Evolutionary conservation across 2,329 filamentous ascomycete species (phyloP), one percentile per base, ranked within the genome.

Genomic region (Zymoseptoria crescenta): DNA sequence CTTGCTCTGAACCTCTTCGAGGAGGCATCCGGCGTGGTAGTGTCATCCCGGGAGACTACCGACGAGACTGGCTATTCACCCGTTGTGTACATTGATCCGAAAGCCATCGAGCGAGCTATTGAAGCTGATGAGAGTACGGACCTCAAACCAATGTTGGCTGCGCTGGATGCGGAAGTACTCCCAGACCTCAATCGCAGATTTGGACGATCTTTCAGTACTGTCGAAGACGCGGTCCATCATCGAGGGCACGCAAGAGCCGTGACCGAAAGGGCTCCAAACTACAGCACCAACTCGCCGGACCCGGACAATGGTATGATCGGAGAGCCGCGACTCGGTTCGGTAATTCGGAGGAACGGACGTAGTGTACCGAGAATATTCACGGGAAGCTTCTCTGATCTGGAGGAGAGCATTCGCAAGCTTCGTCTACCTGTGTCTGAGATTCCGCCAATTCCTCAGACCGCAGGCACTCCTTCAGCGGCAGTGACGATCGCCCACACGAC

Each of bases 351-450:
- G 19, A 21, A 55, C 9, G 60, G 61, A 6, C 29, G 52, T 16
- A 56, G 56, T 20, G 59, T 65, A 16, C 65, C 65, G 20, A 64
- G 68, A 3, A 56, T 70, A 29, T 69, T 69, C 62, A 66, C 63
- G 1, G 63, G 62, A n/a, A 66, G 67, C 2, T 67, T 67, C 62
- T 62, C 49, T 21, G 64, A 67, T 51, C 61, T 69, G 9, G 64
- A 69, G 52, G 50, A 52, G 13, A 59, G 58, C 8, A 50, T 67
- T n/a, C 59, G 56, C 8, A 56, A 54, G 16, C 48, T 66, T n/a
- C 29, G 57, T 6, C 57, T 65, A 10, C 57, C 64, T 49, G 57
- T 58, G 29, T 30, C 60, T 24, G 56, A 55, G 48, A 64, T 62
- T 16, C 59, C 60, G 24, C 51, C 8, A 50, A 3, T 27, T 56